Evolutionary conservation across 768 basidiomycete genomes (phyloP), one percentile per base, ranked within the genome.

Genomic region (Infundibulicybe gibba): DNA sequence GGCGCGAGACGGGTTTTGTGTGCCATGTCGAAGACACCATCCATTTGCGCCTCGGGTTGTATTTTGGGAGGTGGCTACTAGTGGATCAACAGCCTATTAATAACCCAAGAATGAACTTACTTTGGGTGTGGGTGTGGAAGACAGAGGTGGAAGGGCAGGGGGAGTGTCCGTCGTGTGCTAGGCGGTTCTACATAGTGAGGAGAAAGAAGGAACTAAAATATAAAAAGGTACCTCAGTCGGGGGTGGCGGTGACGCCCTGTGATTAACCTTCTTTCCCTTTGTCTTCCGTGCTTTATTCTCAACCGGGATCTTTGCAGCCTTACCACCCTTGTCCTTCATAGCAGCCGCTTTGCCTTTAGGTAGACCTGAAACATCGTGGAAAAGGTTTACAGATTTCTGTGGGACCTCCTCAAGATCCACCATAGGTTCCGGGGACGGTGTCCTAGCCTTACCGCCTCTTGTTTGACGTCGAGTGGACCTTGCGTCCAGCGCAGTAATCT

Each of bases 321-420:
- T 61, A 21, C 61, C 64, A 8, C 34, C 55, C 44, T 63, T 68
- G 12, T 52, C 55, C 54, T 62, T 68, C 64, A 60, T 68, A 0
- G 54, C 58, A 3, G 55, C 54, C 13, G 59, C 52, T 15, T 57
- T 59, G 42, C 44, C 52, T n/a, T 48, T 54, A 17, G 37, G 51
- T 32, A 14, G 32, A 16, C 20, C 20, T 43, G 16, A 25, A 25
- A 25, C 25, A 5, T 39, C 20, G 40, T 40, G 38, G 33, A 17
- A 30, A 35, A 15, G 39, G 40, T 10, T 47, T 35, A 13, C 54
- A 35, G 4, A 48, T 37, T n/a, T 52, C 43, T 8, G 54, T 53
- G 19, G 67, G 64, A 40, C 64, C 57, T 40, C 45, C 5, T 45
- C 48, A 2, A 43, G 41, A 44, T 33, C 44, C 14, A 44, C 44